These are phyloP conservation scores for Dalbergia cochinchinensis DNA, from an alignment of 306 rosid species.

Conservation along the genomic window DNA sequence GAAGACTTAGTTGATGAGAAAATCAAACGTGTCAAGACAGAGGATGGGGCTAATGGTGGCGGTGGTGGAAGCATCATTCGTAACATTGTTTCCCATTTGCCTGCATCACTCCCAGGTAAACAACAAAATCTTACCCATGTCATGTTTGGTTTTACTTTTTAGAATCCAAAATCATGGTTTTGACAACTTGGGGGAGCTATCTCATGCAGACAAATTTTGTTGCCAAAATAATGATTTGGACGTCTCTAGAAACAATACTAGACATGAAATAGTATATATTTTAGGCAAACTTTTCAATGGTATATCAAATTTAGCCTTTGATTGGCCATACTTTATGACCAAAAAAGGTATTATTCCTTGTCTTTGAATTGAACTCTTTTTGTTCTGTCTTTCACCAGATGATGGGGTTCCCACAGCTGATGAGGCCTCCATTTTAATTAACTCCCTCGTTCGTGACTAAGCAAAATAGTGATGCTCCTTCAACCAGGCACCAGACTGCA, in stretches of 20 bases:
- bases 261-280: no score
- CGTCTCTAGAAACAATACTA: not conserved
- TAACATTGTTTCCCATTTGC: slow-evolving; percentile 48
- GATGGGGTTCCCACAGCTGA: slow-evolving; percentile 57
- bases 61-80: slow-evolving; percentile 45
- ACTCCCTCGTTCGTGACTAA: slow-evolving; percentile 59
- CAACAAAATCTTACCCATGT: not conserved
- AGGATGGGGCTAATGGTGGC: slow-evolving; percentile 16
- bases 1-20: slow-evolving; percentile 34
- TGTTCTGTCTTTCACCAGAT: slow-evolving; percentile 33
- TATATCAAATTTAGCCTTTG: no score
- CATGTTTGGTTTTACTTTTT: no score
- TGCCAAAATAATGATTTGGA: no score
- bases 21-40: slow-evolving; percentile 42
- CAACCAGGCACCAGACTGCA: not conserved
- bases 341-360: not conserved
- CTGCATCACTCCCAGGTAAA: slow-evolving; percentile 49
- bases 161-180: no score
- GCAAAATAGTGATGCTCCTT: not conserved
- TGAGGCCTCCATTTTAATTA: slow-evolving; percentile 55
- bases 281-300: not conserved
- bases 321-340: no score
- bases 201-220: no score
- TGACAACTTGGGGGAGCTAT: no score
- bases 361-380: not conserved